Evolutionary conservation across 1,284 basidiomycete species (phyloP).

Genomic region (Austroboletus novae-zelandiae): DNA sequence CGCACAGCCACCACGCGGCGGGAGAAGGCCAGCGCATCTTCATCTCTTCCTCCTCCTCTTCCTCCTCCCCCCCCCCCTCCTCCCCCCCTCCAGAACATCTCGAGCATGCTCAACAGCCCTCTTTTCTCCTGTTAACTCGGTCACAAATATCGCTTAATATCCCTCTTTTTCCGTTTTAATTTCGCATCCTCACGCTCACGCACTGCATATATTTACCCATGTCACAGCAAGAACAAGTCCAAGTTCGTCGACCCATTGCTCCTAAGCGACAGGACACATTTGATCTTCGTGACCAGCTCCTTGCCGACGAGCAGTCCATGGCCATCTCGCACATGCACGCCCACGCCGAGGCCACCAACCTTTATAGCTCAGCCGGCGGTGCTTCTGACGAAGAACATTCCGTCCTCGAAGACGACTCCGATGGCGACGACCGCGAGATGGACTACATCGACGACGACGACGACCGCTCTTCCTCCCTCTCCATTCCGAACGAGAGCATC

Average conservation of each 20-base stretch:
- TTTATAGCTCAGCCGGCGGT: constrained; percentile 28
- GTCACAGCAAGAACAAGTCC: constrained; percentile 24
- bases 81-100: constrained; percentile 9
- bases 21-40: too few species aligned
- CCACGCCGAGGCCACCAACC: constrained; percentile 53
- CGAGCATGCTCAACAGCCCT: constrained; percentile 19
- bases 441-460: constrained; percentile 70
- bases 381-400: constrained; percentile 73
- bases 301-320: constrained; percentile 53
- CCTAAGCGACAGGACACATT: constrained; percentile 59
- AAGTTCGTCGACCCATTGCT: constrained; percentile 8
- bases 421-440: constrained; percentile 59
- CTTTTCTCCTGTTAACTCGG: constrained; percentile 1
- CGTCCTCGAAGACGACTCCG: constrained; percentile 75
- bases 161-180: background rate
- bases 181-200: background rate
- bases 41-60: too few species aligned
- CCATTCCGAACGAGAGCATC: constrained; percentile 87
- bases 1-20: constrained; percentile 9
- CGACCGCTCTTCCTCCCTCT: constrained; percentile 77
- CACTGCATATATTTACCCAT: constrained; percentile 14
- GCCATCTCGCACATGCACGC: constrained; percentile 49
- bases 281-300: constrained; percentile 66
- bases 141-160: background rate
- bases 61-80: background rate